phyloP scores from a whole-genome alignment of 2,329 filamentous ascomycete species.

The Penicillium sp. region DNA sequence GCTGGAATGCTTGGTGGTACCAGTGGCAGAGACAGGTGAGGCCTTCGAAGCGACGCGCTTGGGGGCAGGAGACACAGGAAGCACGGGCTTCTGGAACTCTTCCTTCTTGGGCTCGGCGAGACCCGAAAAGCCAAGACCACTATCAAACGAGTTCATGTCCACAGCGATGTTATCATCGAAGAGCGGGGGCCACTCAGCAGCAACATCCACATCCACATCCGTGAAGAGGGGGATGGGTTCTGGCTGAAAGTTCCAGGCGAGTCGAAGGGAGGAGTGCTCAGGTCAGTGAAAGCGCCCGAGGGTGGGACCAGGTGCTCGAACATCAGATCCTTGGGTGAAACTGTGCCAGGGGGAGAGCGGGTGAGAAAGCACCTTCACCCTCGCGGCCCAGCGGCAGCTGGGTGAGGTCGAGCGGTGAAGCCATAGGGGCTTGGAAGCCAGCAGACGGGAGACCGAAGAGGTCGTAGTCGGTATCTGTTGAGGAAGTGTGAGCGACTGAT shows the following conservation, averaged over 20 bases:
- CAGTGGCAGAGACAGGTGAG: slow-evolving; percentile 20
- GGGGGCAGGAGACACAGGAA: slow-evolving; percentile 37
- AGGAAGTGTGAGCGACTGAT: slow-evolving; percentile 12
- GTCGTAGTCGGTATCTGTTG: slow-evolving; percentile 20
- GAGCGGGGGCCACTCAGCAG: slow-evolving; percentile 66
- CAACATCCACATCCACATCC: slow-evolving; percentile 47
- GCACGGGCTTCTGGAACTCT: slow-evolving; percentile 28
- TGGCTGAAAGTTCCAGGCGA: slow-evolving; percentile 67
- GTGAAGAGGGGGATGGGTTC: slow-evolving; percentile 74
- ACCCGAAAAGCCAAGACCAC: slow-evolving; percentile 31
- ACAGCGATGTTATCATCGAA: slow-evolving; percentile 31
- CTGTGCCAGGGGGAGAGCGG: slow-evolving; percentile 52
- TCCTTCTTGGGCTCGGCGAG: slow-evolving; percentile 20
- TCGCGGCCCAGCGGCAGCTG: slow-evolving; percentile 15
- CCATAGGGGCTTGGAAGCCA: slow-evolving; percentile 16
- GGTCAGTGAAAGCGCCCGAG: slow-evolving; percentile 72
- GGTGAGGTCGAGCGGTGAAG: slow-evolving; percentile 14
- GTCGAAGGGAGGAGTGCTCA: slow-evolving; percentile 77
- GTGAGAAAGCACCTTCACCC: slow-evolving; percentile 23
- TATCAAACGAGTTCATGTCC: slow-evolving; percentile 24
- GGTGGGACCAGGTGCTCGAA: slow-evolving; percentile 73
- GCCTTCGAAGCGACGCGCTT: slow-evolving; percentile 39
- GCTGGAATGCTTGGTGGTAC: slow-evolving; percentile 58
- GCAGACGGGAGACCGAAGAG: slow-evolving; percentile 30
- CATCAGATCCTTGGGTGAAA: slow-evolving; percentile 78